These are phyloP conservation scores for Entomortierella beljakovae DNA, from an alignment of 192 early-diverging fungal species.

Conservation along the genomic window DNA sequence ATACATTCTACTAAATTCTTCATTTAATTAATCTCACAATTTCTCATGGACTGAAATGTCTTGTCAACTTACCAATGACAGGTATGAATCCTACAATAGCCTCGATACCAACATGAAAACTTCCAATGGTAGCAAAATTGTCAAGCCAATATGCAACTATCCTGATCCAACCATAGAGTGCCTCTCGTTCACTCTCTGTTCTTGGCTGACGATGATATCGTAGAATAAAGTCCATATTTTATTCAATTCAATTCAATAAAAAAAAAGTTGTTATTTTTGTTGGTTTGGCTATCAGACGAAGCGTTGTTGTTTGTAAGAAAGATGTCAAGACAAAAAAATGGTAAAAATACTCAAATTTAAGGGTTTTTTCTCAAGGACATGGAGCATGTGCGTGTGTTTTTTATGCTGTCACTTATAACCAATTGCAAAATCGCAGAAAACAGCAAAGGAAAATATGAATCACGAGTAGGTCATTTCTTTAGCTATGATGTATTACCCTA, in stretches of 20 bases:
- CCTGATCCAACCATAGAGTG: conserved; percentile 36
- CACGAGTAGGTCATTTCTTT: too few species aligned
- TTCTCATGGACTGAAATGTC: neutral
- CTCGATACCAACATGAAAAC: conserved; percentile 32
- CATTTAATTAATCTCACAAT: neutral
- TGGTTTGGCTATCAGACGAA: too few species aligned
- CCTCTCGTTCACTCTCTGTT: conserved; percentile 41
- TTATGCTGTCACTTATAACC: too few species aligned
- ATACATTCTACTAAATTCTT: neutral
- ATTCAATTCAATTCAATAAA: neutral
- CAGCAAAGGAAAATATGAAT: too few species aligned
- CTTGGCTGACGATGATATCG: conserved; percentile 29
- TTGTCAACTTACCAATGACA: conserved; percentile 20
- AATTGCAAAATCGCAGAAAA: too few species aligned
- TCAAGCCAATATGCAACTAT: conserved; percentile 48
- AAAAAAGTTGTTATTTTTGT: too few species aligned
- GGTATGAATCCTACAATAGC: conserved; percentile 44
- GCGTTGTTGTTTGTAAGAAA: too few species aligned
- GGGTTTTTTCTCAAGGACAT: too few species aligned
- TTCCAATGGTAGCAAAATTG: conserved; percentile 22
- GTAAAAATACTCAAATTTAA: too few species aligned
- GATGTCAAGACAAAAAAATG: too few species aligned
- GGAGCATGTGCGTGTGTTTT: too few species aligned
- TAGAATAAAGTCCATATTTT: conserved; percentile 24
- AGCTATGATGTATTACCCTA: too few species aligned